Evolutionary conservation across 257 asterid species (phyloP).

Genomic region (Phtheirospermum japonicum): DNA sequence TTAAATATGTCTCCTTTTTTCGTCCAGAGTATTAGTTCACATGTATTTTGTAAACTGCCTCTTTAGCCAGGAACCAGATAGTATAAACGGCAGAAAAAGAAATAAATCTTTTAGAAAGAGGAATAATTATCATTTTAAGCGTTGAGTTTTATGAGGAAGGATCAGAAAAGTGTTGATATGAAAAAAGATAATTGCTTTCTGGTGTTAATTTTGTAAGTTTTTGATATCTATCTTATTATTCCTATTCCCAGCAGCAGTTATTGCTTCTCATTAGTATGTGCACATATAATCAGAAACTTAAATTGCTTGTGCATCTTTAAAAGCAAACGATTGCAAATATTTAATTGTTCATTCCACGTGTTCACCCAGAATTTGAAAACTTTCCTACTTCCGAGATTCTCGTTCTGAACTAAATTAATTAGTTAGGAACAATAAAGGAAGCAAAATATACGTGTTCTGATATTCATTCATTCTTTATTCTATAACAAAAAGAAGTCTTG

Average conservation of each 20-base stretch:
- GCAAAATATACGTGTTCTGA: background rate
- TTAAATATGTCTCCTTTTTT: background rate
- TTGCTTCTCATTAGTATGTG: too few relatives aligned
- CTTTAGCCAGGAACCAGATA: constrained; percentile 9
- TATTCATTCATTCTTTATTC: background rate
- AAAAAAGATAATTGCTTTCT: background rate
- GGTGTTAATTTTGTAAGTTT: background rate
- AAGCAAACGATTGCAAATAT: background rate
- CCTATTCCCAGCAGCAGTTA: background rate
- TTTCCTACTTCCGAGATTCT: constrained; percentile 1
- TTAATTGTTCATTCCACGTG: constrained; percentile 17
- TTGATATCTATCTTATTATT: background rate
- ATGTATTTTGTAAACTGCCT: background rate
- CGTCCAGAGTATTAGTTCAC: background rate
- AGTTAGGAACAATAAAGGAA: background rate
- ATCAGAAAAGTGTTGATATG: constrained; percentile 1
- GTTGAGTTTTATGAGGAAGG: constrained; percentile 10
- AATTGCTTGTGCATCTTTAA: constrained; percentile 1
- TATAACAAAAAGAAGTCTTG: background rate
- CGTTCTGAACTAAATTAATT: background rate
- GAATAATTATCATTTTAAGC: background rate
- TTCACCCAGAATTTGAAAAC: background rate
- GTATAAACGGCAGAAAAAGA: background rate
- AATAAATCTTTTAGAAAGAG: background rate
- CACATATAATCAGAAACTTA: background rate